These are phyloP conservation scores for Piper longum DNA, from an alignment of 164 flowering plant species.

Conservation along the genomic window DNA sequence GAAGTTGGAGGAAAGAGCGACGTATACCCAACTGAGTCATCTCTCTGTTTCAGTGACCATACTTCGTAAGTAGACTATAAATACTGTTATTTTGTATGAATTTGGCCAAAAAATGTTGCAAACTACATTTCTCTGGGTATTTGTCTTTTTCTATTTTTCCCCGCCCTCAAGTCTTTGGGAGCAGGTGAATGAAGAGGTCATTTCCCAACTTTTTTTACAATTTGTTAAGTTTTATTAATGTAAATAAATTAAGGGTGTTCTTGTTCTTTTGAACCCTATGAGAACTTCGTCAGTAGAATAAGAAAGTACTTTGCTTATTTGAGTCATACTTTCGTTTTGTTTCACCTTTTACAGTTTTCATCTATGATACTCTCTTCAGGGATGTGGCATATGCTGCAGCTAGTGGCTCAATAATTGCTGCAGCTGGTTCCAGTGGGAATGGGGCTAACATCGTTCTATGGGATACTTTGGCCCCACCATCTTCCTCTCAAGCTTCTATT, in stretches of 20 bases:
- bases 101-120: not conserved
- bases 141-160: not conserved
- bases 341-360: not conserved
- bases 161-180: no score
- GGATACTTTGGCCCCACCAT: slow-evolving; percentile 92
- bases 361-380: slow-evolving; percentile 28
- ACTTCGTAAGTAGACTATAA: slow-evolving; percentile 47
- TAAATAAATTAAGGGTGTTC: no score
- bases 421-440: slow-evolving; percentile 66
- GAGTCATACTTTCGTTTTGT: not conserved
- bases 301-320: not conserved
- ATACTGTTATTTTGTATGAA: not conserved
- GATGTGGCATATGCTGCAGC: slow-evolving; percentile 71
- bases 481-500: slow-evolving; percentile 80
- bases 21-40: slow-evolving; percentile 72
- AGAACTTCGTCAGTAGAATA: not conserved
- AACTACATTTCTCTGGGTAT: not conserved
- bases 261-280: not conserved
- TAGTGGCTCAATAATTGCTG: slow-evolving; percentile 91
- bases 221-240: no score
- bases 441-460: slow-evolving; percentile 79
- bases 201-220: no score
- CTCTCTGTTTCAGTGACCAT: slow-evolving; percentile 65
- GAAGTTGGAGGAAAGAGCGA: slow-evolving; percentile 96
- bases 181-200: no score